Evolutionary conservation across 257 asterid genomes (phyloP).

Genomic region (Lycium ferocissimum): DNA sequence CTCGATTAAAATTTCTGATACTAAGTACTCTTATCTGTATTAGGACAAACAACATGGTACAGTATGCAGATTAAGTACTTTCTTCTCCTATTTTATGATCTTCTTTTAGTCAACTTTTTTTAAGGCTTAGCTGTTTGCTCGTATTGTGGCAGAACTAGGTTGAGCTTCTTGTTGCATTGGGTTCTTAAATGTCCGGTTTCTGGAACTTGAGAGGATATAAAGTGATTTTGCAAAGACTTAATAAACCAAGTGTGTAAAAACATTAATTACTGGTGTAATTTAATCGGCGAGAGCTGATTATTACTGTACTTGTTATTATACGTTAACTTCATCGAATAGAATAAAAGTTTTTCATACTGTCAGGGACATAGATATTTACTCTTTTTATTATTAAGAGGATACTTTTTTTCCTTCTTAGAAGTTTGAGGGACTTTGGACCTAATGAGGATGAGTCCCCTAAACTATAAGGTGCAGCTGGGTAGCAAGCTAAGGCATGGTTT

Average conservation of each 20-base stretch:
- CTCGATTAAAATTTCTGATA: neutral
- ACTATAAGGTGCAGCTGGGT: neutral
- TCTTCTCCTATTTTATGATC: neutral
- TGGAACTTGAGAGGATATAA: neutral
- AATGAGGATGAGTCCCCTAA: neutral
- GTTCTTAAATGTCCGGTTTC: neutral
- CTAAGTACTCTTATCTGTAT: constrained; percentile 8
- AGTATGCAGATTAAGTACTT: neutral
- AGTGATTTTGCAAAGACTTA: neutral
- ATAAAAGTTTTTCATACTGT: no score
- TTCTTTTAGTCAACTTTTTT: neutral
- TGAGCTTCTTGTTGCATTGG: neutral
- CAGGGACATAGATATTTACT: no score
- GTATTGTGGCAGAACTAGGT: neutral
- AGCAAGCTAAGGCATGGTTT: neutral
- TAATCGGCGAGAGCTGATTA: neutral
- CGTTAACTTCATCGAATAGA: neutral
- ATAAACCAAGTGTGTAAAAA: no score
- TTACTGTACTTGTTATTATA: neutral
- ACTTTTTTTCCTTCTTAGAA: neutral
- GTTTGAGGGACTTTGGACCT: neutral
- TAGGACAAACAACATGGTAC: constrained; percentile 18
- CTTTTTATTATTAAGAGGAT: no score
- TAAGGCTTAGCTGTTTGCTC: neutral
- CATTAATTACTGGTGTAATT: neutral